Evolutionary conservation across 2,329 filamentous ascomycete species (phyloP), one percentile per base, ranked within the genome.

Genomic region (Hypoxylon sp.): DNA sequence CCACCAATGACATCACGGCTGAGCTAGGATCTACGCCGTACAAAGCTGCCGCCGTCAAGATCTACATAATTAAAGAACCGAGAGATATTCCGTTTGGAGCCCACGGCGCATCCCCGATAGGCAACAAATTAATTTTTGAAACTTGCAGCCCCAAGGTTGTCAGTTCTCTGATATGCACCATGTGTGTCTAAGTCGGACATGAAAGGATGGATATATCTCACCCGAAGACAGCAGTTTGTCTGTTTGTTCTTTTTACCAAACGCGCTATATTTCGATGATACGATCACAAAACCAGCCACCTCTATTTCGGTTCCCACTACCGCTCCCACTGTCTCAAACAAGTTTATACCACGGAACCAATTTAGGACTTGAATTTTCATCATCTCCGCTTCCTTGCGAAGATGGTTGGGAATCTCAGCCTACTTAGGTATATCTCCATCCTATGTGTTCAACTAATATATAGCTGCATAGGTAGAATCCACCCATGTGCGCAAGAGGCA

Each of bases 11-110:
- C 49, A 53, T 57, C 54, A 50, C 54, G 3, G 5, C 16, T 23
- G 21, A 50, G n/a, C 36, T 38, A 54, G 31, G 49, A 53, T 53
- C 49, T 57, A 31, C 37, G n/a, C n/a, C n/a, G n/a, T n/a, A n/a
- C n/a, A 32, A 15, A 46, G 50, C 13, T 16, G 19, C 44, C 31
- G 17, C 25, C 44, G 34, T 36, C 30, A 21, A 38, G 25, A 45
- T 48, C 52, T 55, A 52, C n/a, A n/a, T n/a, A n/a, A 56, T 52
- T 49, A 48, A 56, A 49, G 48, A 56, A 44, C 34, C 19, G 17
- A 27, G 20, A 52, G 25, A 17, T 34, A 21, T 17, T 46, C 26
- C 16, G 19, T 48, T 46, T 46, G 34, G 16, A 31, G 44, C 17
- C 19, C n/a, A 53, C 48, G 53, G 48, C 38, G 45, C 38, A 38